A percentile compares a stretch with the other conserved stretches of the same genome.
Conservation (phyloP, 192 early-diverging fungal species). For the Podila verticillata region DNA sequence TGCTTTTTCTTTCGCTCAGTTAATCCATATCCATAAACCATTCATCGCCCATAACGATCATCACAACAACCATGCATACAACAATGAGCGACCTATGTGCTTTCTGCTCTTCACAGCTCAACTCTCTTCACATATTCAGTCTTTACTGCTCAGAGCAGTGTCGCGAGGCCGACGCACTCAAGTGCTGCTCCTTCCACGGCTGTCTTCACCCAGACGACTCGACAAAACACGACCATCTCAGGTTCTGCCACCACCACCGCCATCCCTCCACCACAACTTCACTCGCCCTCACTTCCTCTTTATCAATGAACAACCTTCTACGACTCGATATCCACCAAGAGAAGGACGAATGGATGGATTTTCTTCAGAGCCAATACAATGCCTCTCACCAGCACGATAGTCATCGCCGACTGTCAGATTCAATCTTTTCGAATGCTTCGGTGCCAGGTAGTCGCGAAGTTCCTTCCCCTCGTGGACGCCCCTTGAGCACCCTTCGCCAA, state of each 20-base stretch:
- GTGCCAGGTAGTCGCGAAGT: neutral
- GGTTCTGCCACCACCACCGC: neutral
- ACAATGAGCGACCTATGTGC: neutral
- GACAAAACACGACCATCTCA: neutral
- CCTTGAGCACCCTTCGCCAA: neutral
- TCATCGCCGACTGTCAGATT: neutral
- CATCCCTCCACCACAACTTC: neutral
- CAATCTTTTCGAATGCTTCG: neutral
- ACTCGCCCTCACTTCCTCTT: neutral
- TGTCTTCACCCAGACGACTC: neutral
- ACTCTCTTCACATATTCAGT: neutral
- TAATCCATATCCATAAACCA: neutral
- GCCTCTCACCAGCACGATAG: neutral
- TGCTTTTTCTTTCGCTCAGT: neutral
- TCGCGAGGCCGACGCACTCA: constrained; percentile 3
- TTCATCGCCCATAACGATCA: neutral
- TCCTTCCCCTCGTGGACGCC: neutral
- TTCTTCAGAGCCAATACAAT: constrained; percentile 16
- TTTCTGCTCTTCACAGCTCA: neutral
- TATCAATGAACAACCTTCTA: neutral
- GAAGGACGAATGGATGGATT: constrained; percentile 10
- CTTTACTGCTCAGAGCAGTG: constrained; percentile 16
- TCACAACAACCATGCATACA: neutral
- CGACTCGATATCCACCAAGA: neutral
- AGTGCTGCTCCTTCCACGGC: constrained; percentile 7